Base-by-base conservation (phyloP, 305 asterid genomes). In the Fraxinus greggii region DNA sequence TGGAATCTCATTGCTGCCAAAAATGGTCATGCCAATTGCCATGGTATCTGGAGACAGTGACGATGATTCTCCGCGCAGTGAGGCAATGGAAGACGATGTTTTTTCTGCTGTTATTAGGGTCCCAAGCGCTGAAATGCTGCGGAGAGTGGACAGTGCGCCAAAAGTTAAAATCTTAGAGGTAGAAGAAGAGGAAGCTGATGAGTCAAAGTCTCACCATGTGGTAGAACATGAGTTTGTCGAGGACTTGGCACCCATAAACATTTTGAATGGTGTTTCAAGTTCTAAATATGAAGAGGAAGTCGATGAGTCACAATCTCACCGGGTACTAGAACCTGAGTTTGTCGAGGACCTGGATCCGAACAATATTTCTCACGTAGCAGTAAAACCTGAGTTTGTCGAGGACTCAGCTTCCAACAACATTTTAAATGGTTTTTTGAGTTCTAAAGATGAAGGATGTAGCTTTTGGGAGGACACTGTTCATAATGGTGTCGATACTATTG, bases 41-140 rank as follows among this genome's bases (percentile, higher is more conserved):
- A 78, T 80, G 85, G 77, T 95, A 83, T 89, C 97, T 2, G 83
- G 91, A 77, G 95, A 90, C 79, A 93, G 94, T 82, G 96, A 92
- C 54, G 92, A 89, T 61, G 96, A 92, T 80, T 92, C 91, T 63
- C 85, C 70, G 82, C 84, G 84, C 76, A 90, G 91, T 82, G 89
- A 54, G 81, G 87, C 80, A 77, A 79, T 70, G 26, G 94, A 88
- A 80, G 91, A 89, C 31, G 97, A 83, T 76, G 87, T 82, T 8
- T 86, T 84, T 80, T 83, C 82, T 1, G 92, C 90, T 40, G 61
- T 83, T 72, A 89, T 77, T 76, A 84, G 89, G 77, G 86, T 88
- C 72, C 90, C 90, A 1, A 86, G 89, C 80, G 63, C 81, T 80
- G 89, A 76, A 40, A 75, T 83, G 87, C 67, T 80, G 80, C 89